A percentile compares a stretch with the other conserved stretches of the same genome.
These are phyloP conservation scores for Rutstroemia sp. DNA, from an alignment of 2,329 filamentous ascomycete genomes.

Conservation along the genomic window DNA sequence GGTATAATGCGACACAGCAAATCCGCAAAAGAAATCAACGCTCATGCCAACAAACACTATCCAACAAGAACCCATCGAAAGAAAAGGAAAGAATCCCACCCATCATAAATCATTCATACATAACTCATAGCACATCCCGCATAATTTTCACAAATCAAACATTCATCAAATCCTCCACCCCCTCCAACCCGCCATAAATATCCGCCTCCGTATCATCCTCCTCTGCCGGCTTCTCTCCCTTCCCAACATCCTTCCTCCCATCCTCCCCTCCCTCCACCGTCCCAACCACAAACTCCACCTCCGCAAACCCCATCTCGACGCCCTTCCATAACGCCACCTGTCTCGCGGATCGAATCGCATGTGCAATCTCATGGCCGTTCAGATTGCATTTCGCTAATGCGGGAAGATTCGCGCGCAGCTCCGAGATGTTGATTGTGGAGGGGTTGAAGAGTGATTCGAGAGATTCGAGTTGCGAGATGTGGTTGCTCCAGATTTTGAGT, in stretches of 20 bases:
- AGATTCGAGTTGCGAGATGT: slow-evolving; percentile 34
- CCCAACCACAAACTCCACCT: not conserved
- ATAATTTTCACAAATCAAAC: not conserved
- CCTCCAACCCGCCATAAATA: slow-evolving; percentile 3
- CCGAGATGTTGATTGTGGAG: slow-evolving; percentile 3
- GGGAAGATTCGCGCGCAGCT: slow-evolving; percentile 1
- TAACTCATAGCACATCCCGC: not conserved
- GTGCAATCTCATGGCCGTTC: slow-evolving; percentile 9
- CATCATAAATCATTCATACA: not conserved
- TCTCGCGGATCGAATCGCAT: slow-evolving; percentile 7
- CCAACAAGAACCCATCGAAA: too few species aligned
- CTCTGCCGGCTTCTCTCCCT: not conserved
- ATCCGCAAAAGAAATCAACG: too few species aligned
- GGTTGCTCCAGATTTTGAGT: slow-evolving; percentile 9
- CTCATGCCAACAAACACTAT: too few species aligned
- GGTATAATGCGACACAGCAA: too few species aligned
- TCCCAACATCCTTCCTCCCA: not conserved
- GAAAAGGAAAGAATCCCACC: too few species aligned
- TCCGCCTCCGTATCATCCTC: not conserved
- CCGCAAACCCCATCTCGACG: slow-evolving; percentile 1
- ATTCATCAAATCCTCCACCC: slow-evolving; percentile 7
- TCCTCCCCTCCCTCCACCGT: not conserved
- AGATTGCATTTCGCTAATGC: not conserved
- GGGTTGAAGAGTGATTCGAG: slow-evolving; percentile 16
- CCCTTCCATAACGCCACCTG: slow-evolving; percentile 10